These are phyloP conservation scores for Sporisorium sorghi DNA, from an alignment of 1,284 basidiomycete genomes.

Conservation along the genomic window DNA sequence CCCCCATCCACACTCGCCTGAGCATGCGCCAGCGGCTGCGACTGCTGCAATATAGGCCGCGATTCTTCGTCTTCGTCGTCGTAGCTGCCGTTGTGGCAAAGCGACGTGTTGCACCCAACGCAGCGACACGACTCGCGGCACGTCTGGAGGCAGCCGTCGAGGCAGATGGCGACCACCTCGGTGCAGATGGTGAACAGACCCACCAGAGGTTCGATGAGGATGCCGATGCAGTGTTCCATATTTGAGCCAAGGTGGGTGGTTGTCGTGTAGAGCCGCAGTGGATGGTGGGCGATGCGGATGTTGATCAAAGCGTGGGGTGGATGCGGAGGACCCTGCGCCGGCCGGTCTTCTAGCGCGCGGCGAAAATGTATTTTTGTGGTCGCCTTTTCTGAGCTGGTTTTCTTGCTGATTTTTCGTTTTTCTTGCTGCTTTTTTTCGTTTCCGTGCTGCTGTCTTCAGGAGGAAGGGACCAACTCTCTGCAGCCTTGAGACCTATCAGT, in stretches of 20 bases:
- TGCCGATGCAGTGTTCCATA: slow-evolving; percentile 35
- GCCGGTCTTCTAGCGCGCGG: slow-evolving; percentile 1
- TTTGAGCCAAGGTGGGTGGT: no score
- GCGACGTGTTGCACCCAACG: slow-evolving; percentile 19
- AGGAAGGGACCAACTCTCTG: not conserved
- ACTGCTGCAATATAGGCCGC: slow-evolving; percentile 20
- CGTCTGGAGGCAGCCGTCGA: slow-evolving; percentile 44
- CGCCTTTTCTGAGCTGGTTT: slow-evolving; percentile 6
- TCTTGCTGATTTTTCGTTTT: no score
- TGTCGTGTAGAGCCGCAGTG: not conserved
- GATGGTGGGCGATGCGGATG: not conserved
- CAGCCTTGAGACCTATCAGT: no score
- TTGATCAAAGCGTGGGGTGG: slow-evolving; percentile 4
- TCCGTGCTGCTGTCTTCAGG: no score
- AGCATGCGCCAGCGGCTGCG: slow-evolving; percentile 16
- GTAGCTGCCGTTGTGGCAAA: slow-evolving; percentile 7
- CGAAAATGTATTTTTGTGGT: slow-evolving; percentile 1
- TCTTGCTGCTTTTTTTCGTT: not conserved
- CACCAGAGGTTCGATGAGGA: slow-evolving; percentile 30
- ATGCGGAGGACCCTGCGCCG: slow-evolving; percentile 26
- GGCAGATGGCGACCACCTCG: slow-evolving; percentile 37
- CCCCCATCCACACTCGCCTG: slow-evolving; percentile 11
- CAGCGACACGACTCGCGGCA: slow-evolving; percentile 43
- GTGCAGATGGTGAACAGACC: slow-evolving; percentile 31
- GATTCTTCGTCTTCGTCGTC: slow-evolving; percentile 25